Evolutionary conservation across 768 basidiomycete species (phyloP).

Genomic region (Coprinopsis cinerea): DNA sequence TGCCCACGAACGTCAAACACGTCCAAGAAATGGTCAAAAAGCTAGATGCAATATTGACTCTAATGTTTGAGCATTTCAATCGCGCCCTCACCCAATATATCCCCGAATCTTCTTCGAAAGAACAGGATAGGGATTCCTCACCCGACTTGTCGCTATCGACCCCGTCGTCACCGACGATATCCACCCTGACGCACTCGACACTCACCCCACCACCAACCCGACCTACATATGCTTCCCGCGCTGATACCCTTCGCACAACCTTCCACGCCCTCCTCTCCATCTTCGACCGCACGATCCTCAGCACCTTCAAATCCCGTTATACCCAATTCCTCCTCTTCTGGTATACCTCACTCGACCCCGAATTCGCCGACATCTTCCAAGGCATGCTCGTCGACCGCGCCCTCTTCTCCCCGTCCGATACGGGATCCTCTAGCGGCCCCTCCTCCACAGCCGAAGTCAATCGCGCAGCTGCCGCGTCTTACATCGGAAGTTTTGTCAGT

Average conservation of each 20-base stretch:
- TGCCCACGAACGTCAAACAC: conserved; percentile 56
- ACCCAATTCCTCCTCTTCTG: conserved; percentile 97
- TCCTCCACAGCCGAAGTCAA: conserved; percentile 60
- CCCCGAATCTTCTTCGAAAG: conserved; percentile 16
- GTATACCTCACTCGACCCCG: conserved; percentile 83
- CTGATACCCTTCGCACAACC: conserved; percentile 41
- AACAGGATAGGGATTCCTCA: neutral
- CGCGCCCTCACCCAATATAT: conserved; percentile 26
- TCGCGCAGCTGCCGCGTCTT: conserved; percentile 88
- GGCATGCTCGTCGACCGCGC: conserved; percentile 93
- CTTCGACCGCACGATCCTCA: conserved; percentile 90
- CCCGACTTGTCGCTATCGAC: neutral
- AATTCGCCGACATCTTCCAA: conserved; percentile 89
- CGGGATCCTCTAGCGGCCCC: conserved; percentile 17
- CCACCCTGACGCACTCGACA: conserved; percentile 5
- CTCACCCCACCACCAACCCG: conserved; percentile 12
- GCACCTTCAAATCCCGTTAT: conserved; percentile 95
- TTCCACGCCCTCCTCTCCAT: conserved; percentile 88
- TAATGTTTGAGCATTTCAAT: conserved; percentile 83
- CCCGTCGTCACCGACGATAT: conserved; percentile 7
- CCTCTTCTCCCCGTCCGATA: conserved; percentile 40
- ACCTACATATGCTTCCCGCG: too few species aligned
- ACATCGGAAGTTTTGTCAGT: conserved; percentile 88
- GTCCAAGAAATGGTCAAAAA: conserved; percentile 88
- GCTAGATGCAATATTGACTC: conserved; percentile 79